A percentile compares a stretch with the other conserved stretches of the same genome.
Evolutionary conservation across 345 rosid species (phyloP).

Genomic region (Mangifera indica): DNA sequence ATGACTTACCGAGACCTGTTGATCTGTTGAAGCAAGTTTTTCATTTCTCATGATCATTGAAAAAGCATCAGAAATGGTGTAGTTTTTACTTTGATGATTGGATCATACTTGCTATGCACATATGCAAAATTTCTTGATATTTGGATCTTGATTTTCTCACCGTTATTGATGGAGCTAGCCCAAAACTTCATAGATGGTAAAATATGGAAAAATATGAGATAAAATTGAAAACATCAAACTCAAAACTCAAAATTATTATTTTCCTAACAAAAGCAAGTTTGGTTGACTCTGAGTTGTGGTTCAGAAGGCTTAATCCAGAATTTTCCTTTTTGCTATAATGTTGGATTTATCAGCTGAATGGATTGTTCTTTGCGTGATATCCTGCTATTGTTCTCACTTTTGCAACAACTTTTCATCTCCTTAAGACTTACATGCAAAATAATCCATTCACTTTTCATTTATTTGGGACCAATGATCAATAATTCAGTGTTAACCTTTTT

Average conservation of each 20-base stretch:
- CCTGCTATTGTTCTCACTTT: not conserved
- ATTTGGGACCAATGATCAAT: not conserved
- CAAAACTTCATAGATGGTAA: not conserved
- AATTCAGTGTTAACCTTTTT: not conserved
- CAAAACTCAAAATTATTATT: not conserved
- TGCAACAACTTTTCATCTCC: not conserved
- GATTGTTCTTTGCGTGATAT: not conserved
- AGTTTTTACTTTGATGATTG: not conserved
- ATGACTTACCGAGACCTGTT: not conserved
- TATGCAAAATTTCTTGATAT: not conserved
- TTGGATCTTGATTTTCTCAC: not conserved
- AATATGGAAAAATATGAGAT: not conserved
- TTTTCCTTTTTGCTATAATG: not conserved
- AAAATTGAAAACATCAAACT: not conserved
- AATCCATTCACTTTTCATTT: not conserved
- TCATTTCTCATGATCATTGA: not conserved
- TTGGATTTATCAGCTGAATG: not conserved
- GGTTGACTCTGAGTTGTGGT: not conserved
- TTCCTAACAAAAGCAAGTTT: not conserved
- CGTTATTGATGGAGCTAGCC: not conserved
- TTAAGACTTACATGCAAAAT: not conserved
- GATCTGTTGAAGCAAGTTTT: not conserved
- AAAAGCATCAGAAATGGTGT: not conserved
- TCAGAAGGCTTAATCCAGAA: not conserved
- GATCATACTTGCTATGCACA: not conserved